Evolutionary conservation across 75 land plant species (phyloP).

Genomic region (Pinus albicaulis): DNA sequence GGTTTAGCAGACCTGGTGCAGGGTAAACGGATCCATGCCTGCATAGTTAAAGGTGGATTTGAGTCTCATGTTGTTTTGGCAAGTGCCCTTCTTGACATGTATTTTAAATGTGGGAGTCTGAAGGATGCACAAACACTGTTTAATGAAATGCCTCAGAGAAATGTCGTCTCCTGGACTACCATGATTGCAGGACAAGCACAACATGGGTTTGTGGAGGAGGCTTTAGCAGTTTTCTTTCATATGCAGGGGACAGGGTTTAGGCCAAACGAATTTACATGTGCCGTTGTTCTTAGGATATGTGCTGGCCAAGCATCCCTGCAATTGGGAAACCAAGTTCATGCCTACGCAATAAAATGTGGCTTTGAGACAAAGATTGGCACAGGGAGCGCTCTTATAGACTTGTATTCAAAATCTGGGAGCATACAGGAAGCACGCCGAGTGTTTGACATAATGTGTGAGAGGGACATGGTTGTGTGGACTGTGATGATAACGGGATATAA

Average conservation of each 20-base stretch:
- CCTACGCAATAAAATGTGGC: background rate
- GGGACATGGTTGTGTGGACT: conserved; percentile 18
- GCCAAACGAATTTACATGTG: conserved; percentile 39
- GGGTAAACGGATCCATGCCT: conserved; percentile 29
- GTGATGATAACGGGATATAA: conserved; percentile 20
- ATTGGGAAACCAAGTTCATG: conserved; percentile 43
- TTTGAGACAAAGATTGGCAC: conserved; percentile 4
- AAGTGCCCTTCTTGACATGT: conserved; percentile 8
- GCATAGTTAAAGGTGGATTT: background rate
- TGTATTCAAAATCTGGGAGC: conserved; percentile 26
- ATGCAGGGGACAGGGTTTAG: conserved; percentile 18
- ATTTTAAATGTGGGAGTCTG: conserved; percentile 13
- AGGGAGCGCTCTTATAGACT: conserved; percentile 15
- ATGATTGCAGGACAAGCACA: conserved; percentile 14
- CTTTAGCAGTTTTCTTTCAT: conserved; percentile 4
- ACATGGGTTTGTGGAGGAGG: conserved; percentile 8
- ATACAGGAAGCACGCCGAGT: background rate
- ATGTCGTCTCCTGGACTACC: conserved; percentile 32
- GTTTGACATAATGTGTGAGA: conserved; percentile 6
- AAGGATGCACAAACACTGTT: conserved; percentile 8
- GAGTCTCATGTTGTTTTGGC: background rate
- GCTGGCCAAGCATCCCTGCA: conserved; percentile 20
- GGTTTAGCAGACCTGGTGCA: conserved; percentile 10
- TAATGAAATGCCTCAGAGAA: conserved; percentile 12
- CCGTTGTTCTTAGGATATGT: conserved; percentile 44